Conservation (phyloP, 2,329 filamentous ascomycete species). For the Epichloe festucae region DNA sequence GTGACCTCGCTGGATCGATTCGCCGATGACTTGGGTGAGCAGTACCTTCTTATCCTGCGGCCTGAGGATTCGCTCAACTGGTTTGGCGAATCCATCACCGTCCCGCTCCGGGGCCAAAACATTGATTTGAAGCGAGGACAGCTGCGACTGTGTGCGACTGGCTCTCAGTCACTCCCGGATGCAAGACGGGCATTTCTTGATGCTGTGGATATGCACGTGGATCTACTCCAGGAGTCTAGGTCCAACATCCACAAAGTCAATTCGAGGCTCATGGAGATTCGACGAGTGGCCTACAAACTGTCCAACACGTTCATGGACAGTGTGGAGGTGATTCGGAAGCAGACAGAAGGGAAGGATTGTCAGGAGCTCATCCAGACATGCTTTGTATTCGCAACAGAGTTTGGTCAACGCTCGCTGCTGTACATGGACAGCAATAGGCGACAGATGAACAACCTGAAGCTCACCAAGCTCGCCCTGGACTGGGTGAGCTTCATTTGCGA, state of each 20-base stretch:
- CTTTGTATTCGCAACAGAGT: slow-evolving; percentile 98
- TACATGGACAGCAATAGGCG: slow-evolving; percentile 94
- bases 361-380: slow-evolving; percentile 96
- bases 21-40: slow-evolving; percentile 62
- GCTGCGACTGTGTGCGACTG: slow-evolving; percentile 76
- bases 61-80: slow-evolving; percentile 70
- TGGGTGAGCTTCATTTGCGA: slow-evolving; percentile 98
- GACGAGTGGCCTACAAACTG: slow-evolving; percentile 88
- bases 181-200: slow-evolving; percentile 70
- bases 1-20: slow-evolving; percentile 44
- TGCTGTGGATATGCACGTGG: slow-evolving; percentile 70
- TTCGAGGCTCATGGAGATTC: slow-evolving; percentile 79
- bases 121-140: slow-evolving; percentile 80
- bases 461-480: slow-evolving; percentile 84
- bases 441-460: slow-evolving; percentile 92
- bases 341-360: slow-evolving; percentile 73
- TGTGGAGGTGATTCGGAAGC: slow-evolving; percentile 80
- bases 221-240: slow-evolving; percentile 80
- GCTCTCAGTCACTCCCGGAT: slow-evolving; percentile 64
- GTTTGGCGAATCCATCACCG: slow-evolving; percentile 63
- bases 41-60: slow-evolving; percentile 70
- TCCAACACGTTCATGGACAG: slow-evolving; percentile 99
- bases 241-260: slow-evolving; percentile 92
- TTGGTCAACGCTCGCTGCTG: slow-evolving; percentile 83
- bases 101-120: slow-evolving; percentile 62